Base-by-base conservation (phyloP, 2,329 filamentous ascomycete genomes). In the Microsporum canis region DNA sequence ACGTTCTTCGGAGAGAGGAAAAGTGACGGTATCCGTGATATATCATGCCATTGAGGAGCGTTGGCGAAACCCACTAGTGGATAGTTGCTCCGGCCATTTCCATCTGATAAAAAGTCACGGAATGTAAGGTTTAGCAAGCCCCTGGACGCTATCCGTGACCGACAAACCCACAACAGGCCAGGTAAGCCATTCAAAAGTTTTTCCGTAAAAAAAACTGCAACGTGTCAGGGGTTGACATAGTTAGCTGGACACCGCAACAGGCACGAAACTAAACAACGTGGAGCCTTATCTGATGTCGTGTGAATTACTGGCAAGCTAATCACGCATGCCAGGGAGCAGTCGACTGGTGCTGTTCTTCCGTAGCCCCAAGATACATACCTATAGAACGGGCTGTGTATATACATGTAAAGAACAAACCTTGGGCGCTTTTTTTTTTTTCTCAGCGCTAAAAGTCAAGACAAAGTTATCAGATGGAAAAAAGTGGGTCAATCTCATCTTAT, bases 381-480 rank as follows among this genome's bases (percentile, higher is more conserved):
- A 23, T 23, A 23, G 17, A 23, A 23, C 17, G 1, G 17, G 17
- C 17, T 23, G 17, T 23, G 1, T 23, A 23, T 23, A 23, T 23
- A 23, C 17, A 23, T 23, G 17, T 23, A 23, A 23, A 23, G 17
- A 23, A 23, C 17, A 23, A 23, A 23, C 39, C 6, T 43, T 43
- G n/a, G 39, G 10, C 39, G n/a, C 12, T n/a, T 23, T 43, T 43
- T 2, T 43, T 2, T 27, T 12, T 23, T 27, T 47, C n/a, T 29
- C n/a, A 3, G 43, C 17, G 17, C 17, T 10, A 47, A 23, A 51
- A 51, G 51, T 36, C 51, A 36, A 55, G 51, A 55, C 31, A 55
- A 55, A 36, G 51, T 55, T 55, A 55, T 55, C 51, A 55, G 51
- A 55, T 55, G 51, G 51, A 55, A 55, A 36, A 23, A 36, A 55